These are phyloP conservation scores for Aquilaria agallochum DNA, from an alignment of 441 rosid species.

Conservation along the genomic window DNA sequence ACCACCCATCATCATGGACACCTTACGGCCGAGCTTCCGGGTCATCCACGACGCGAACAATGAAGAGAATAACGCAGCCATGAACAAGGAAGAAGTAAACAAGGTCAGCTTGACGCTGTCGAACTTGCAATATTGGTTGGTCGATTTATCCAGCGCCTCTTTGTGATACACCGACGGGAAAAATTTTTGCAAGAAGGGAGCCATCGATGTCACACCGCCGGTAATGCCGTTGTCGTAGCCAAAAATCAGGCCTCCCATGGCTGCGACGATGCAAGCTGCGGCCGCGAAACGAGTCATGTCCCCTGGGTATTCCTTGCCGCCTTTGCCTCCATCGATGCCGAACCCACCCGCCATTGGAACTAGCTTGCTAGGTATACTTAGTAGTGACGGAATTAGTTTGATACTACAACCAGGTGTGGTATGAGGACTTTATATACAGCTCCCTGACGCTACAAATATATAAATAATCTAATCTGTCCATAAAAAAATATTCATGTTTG, in stretches of 20 bases:
- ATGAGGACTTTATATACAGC: too few species aligned
- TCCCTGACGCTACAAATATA: too few species aligned
- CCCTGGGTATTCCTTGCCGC: slow-evolving; percentile 5
- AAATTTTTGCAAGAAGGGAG: slow-evolving; percentile 1
- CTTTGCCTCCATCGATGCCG: not conserved
- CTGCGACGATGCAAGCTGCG: slow-evolving; percentile 9
- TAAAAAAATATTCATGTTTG: too few species aligned
- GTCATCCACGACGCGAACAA: slow-evolving; percentile 10
- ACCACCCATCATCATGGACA: slow-evolving; percentile 6
- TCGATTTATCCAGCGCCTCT: slow-evolving; percentile 6
- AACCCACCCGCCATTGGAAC: not conserved
- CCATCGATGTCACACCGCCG: slow-evolving; percentile 16
- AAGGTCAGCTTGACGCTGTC: not conserved
- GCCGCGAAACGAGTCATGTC: slow-evolving; percentile 2
- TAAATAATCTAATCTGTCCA: too few species aligned
- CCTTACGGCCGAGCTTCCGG: not conserved
- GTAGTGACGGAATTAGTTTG: too few species aligned
- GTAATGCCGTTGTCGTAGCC: slow-evolving; percentile 24
- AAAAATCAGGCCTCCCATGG: slow-evolving; percentile 16
- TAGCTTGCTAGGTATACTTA: too few species aligned
- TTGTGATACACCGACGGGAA: slow-evolving; percentile 13
- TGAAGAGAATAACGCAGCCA: slow-evolving; percentile 4
- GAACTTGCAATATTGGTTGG: slow-evolving; percentile 12
- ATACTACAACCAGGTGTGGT: too few species aligned
- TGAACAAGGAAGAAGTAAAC: slow-evolving; percentile 7